Conservation (phyloP, 306 rosid genomes). For the Quercus suber region DNA sequence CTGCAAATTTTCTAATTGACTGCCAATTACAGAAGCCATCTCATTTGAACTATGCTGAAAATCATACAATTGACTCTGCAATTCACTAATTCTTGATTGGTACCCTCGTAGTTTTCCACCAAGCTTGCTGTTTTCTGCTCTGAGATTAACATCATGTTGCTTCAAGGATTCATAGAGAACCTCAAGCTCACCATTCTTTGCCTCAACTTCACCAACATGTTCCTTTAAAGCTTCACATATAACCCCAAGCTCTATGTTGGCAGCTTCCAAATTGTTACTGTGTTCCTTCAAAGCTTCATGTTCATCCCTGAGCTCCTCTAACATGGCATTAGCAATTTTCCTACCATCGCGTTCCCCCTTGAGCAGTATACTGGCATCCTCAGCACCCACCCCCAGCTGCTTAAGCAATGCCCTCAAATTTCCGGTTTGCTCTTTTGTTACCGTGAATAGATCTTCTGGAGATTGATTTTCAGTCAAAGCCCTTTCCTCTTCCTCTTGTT, state of each 20-base stretch:
- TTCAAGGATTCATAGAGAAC: conserved; percentile 48
- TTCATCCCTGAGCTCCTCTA: conserved; percentile 41
- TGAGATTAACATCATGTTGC: conserved; percentile 38
- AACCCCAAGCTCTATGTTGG: conserved; percentile 68
- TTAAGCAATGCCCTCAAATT: conserved; percentile 55
- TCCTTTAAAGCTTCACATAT: conserved; percentile 63
- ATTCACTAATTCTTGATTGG: conserved; percentile 53
- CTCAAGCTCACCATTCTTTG: conserved; percentile 51
- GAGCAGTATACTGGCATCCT: conserved; percentile 47
- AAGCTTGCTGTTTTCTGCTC: conserved; percentile 48
- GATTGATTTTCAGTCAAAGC: conserved; percentile 33
- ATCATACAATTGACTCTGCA: conserved; percentile 47
- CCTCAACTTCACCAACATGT: conserved; percentile 47
- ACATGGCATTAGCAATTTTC: conserved; percentile 42
- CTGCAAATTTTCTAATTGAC: conserved; percentile 60
- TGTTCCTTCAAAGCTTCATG: conserved; percentile 61
- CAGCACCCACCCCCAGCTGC: conserved; percentile 54
- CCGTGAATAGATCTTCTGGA: conserved; percentile 40
- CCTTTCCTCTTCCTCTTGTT: conserved; percentile 45
- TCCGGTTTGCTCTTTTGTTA: conserved; percentile 45
- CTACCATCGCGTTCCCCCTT: conserved; percentile 59
- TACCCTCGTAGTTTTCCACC: conserved; percentile 51
- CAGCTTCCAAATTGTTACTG: conserved; percentile 55
- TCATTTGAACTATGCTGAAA: conserved; percentile 56
- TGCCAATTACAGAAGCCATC: conserved; percentile 51